Evolutionary conservation across 2,329 filamentous ascomycete genomes (phyloP), one percentile per base, ranked within the genome.

Genomic region (Didymella pomorum): DNA sequence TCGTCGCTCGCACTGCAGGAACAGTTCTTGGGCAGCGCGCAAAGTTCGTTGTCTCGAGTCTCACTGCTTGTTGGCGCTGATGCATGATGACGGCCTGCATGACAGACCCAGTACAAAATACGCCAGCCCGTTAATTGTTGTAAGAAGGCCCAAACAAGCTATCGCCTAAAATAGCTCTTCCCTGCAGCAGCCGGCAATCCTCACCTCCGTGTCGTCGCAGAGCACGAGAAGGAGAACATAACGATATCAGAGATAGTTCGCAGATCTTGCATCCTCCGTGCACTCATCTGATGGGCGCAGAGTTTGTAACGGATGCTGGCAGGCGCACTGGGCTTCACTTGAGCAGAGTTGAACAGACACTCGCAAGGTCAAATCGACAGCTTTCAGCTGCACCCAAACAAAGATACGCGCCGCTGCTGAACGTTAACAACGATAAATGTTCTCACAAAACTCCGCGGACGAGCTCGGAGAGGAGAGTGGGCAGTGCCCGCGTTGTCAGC

Each of bases 71-170:
- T 49, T 49, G 56, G 56, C 45, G 39, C 39, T 51, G 47, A 42
- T 55, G 56, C 45, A 57, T 59, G 57, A 52, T 66, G 59, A 60
- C 58, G 42, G 53, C 53, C 54, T 65, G 52, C 50, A 56, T 56
- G 9, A 33, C 39, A 42, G 20, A 20, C 39, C 21, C 39, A 18
- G 20, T 14, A 20, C 21, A 42, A 42, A 18, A n/a, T 25, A 23
- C 41, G 41, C 41, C 23, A n/a, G 46, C 18, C 62, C 64, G 67
- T 60, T 56, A 65, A 65, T 56, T 68, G 60, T 69, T 68, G 66
- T 61, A 61, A 52, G 50, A 28, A 20, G 18, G 18, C 20, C 18
- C 18, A 50, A 67, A 66, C 61, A 66, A 68, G 65, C 63, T 62
- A 55, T 39, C 42, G 35, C 62, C 60, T 52, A 66, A 62, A 66